A percentile compares a stretch with the other conserved stretches of the same genome.
These are phyloP conservation scores for Colletotrichum sp. DNA, from an alignment of 2,329 filamentous ascomycete species.

Conservation along the genomic window DNA sequence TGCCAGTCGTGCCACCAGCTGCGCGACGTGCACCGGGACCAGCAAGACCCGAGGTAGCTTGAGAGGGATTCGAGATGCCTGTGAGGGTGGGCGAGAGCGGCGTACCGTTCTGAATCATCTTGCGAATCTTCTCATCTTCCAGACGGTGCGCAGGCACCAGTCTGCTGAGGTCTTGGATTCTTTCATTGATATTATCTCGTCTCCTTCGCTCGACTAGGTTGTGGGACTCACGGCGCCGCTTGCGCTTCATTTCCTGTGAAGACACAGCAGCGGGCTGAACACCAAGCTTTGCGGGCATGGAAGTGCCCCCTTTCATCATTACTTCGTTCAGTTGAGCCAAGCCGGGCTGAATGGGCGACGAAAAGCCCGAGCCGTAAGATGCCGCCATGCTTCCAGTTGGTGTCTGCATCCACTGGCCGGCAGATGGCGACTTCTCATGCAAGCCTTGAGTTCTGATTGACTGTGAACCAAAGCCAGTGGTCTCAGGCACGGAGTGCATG, in stretches of 20 bases:
- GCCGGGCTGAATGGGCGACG: slow-evolving; percentile 75
- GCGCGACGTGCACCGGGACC: slow-evolving; percentile 84
- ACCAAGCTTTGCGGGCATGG: slow-evolving; percentile 86
- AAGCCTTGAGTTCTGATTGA: slow-evolving; percentile 74
- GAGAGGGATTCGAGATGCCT: slow-evolving; percentile 70
- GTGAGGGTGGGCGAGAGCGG: slow-evolving; percentile 84
- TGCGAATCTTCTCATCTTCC: slow-evolving; percentile 96
- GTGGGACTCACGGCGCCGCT: slow-evolving; percentile 90
- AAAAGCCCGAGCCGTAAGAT: slow-evolving; percentile 87
- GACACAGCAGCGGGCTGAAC: slow-evolving; percentile 62
- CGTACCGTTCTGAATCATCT: slow-evolving; percentile 91
- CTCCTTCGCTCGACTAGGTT: slow-evolving; percentile 95
- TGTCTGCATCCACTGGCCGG: slow-evolving; percentile 85
- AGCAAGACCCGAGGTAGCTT: slow-evolving; percentile 86
- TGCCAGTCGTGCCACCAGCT: slow-evolving; percentile 71
- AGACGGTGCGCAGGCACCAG: slow-evolving; percentile 90
- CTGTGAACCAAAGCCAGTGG: slow-evolving; percentile 75
- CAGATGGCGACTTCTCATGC: slow-evolving; percentile 83
- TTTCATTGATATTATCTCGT: slow-evolving; percentile 97
- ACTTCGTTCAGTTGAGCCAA: slow-evolving; percentile 87
- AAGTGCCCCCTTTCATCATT: slow-evolving; percentile 85
- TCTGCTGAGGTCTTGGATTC: slow-evolving; percentile 94
- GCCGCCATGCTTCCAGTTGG: slow-evolving; percentile 80
- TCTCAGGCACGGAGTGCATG: slow-evolving; percentile 75
- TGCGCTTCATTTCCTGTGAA: slow-evolving; percentile 91